phyloP scores from a whole-genome alignment of 1,139 yeast genomes.

The Ashbya aceris region DNA sequence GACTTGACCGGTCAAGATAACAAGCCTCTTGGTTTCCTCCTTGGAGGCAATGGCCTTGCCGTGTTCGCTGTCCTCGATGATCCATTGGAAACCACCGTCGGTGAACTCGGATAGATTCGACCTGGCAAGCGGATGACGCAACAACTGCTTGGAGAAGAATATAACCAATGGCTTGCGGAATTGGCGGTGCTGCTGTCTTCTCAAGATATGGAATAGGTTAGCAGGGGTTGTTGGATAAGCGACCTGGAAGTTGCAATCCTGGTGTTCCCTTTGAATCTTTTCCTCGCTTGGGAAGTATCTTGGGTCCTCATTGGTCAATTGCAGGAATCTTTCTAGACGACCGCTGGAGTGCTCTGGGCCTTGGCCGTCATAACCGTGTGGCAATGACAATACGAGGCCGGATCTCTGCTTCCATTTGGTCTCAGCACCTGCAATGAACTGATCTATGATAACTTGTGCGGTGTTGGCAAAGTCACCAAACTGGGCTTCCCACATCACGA shows the following conservation, averaged over 20 bases:
- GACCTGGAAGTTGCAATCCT: slow-evolving; percentile 96
- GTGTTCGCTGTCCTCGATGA: slow-evolving; percentile 82
- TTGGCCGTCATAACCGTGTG: slow-evolving; percentile 99
- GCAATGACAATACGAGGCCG: slow-evolving; percentile 88
- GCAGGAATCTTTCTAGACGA: slow-evolving; percentile 94
- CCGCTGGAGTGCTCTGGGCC: slow-evolving; percentile 99
- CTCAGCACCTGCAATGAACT: slow-evolving; percentile 95
- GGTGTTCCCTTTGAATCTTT: slow-evolving; percentile 93
- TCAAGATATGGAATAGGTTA: slow-evolving; percentile 87
- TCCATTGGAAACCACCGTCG: slow-evolving; percentile 89
- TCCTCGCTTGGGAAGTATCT: slow-evolving; percentile 85
- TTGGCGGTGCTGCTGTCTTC: slow-evolving; percentile 99
- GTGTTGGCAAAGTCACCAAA: slow-evolving; percentile 99
- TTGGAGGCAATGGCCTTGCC: slow-evolving; percentile 67
- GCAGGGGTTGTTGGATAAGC: slow-evolving; percentile 99
- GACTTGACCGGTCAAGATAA: slow-evolving; percentile 87
- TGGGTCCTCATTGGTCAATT: slow-evolving; percentile 92
- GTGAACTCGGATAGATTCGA: slow-evolving; percentile 77
- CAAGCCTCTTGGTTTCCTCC: slow-evolving; percentile 82
- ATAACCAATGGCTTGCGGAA: slow-evolving; percentile 91
- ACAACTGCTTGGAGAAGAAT: slow-evolving; percentile 85
- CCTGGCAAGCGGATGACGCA: slow-evolving; percentile 97
- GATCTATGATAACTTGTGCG: slow-evolving; percentile 96
- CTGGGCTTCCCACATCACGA: slow-evolving; percentile 99
- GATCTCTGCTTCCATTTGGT: slow-evolving; percentile 99